Evolutionary conservation across 1,284 basidiomycete species (phyloP), one percentile per base, ranked within the genome.

Genomic region (Microbotryum scabiosae): DNA sequence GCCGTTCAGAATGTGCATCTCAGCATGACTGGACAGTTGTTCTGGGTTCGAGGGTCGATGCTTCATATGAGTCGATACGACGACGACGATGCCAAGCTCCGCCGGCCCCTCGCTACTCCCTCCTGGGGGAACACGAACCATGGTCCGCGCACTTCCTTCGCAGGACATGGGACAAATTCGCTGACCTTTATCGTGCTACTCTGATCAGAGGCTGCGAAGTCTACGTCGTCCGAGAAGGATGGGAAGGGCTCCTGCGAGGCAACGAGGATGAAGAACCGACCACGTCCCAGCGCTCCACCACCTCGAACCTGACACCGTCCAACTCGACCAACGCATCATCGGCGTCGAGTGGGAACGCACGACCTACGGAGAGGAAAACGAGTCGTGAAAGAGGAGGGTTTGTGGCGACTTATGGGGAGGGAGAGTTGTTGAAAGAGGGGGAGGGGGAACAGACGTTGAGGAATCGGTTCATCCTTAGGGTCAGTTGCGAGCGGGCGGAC

Each of bases 201-300:
- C 59, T 67, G 44, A 30, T 10, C 73, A 91, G 91, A 76, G 91
- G 90, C 49, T 96, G 90, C 75, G 87, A 96, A 74, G 85, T 88
- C 16, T 96, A 85, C 81, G 85, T 96, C 67, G 88, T 96, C 61
- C 87, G 94, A 48, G 96, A 98, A 78, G 94, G 94, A 48, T 98
- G 96, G 80, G 92, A 97, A 75, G 94, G 94, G 50, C 85, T 98
- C 58, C 80, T 84, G 23, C 74, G 77, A 57, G 82, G 82, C 41
- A 83, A 83, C 73, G 28, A 41, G 26, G 8, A 54, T 25, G 43
- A 52, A 43, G 51, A 48, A 45, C 53, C 4, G 59, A 65, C 5
- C 36, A 32, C 20, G 56, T 62, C 21, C 53, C 61, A 5, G 30
- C 30, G 8, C 20, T 5, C 20, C 36, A 8, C 49, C 23, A 41